Percentiles rank a stretch among this genome's conserved stretches.
Conservation (phyloP, 1,284 basidiomycete species). For the Puccinia sorghi region DNA sequence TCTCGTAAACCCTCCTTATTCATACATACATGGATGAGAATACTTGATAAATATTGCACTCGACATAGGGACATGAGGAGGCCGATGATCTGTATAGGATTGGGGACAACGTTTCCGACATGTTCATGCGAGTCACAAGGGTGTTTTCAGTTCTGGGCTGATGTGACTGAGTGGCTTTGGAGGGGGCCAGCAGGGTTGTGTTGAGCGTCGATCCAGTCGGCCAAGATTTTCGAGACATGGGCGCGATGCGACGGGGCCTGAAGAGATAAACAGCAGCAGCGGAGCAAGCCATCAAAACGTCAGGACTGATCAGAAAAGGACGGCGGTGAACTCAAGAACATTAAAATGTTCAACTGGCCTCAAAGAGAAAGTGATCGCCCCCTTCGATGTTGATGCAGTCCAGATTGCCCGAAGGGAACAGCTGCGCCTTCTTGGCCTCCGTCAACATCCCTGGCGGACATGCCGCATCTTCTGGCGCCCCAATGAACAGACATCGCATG, state of each 20-base stretch:
- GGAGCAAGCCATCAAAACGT: background rate
- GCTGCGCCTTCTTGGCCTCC: background rate
- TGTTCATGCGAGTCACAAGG: too few species aligned
- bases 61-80: too few species aligned
- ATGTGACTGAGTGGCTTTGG: too few species aligned
- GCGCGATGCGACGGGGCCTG: conserved; percentile 26
- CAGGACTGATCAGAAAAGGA: background rate
- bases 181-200: background rate
- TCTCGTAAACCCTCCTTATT: too few species aligned
- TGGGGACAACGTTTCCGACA: too few species aligned
- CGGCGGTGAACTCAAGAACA: too few species aligned
- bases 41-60: too few species aligned
- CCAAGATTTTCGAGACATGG: conserved; percentile 12
- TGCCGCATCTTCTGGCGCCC: conserved; percentile 21
- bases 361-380: conserved; percentile 23
- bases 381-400: conserved; percentile 6
- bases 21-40: too few species aligned
- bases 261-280: background rate
- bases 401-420: conserved; percentile 34
- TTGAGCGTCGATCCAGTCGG: conserved; percentile 37
- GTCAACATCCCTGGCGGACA: conserved; percentile 33
- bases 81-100: too few species aligned
- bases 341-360: background rate
- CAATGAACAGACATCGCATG: conserved; percentile 34
- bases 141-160: too few species aligned